These are phyloP conservation scores for Pseudogymnoascus sp. DNA, from an alignment of 2,329 filamentous ascomycete species.

Conservation along the genomic window DNA sequence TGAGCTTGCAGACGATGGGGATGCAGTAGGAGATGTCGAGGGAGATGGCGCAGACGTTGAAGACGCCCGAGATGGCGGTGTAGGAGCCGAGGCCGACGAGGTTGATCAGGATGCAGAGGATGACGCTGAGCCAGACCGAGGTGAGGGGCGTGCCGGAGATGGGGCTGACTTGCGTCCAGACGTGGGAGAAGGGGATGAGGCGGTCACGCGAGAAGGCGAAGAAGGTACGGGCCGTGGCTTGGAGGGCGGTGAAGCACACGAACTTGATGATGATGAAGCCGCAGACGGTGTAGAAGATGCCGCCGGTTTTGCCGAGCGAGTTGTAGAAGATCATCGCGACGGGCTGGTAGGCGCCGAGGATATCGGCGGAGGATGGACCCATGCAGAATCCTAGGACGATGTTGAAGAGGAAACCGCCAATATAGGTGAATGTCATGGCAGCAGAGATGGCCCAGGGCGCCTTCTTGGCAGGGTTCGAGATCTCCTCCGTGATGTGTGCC, in stretches of 20 bases:
- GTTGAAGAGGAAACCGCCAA: constrained; percentile 48
- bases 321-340: constrained; percentile 52
- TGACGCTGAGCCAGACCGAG: constrained; percentile 47
- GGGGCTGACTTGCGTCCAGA: constrained; percentile 43
- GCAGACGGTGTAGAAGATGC: constrained; percentile 47
- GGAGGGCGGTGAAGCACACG: constrained; percentile 49
- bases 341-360: constrained; percentile 41
- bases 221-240: constrained; percentile 44
- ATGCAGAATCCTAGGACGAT: constrained; percentile 51
- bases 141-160: constrained; percentile 43
- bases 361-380: constrained; percentile 32
- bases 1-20: constrained; percentile 45
- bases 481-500: constrained; percentile 45
- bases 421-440: constrained; percentile 48
- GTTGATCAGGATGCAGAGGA: constrained; percentile 49
- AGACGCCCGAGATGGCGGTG: constrained; percentile 43
- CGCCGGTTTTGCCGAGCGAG: constrained; percentile 43
- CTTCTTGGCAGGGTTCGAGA: constrained; percentile 41
- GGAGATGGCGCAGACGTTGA: constrained; percentile 47
- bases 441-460: constrained; percentile 48
- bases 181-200: constrained; percentile 37
- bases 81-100: constrained; percentile 50
- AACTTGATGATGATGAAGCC: constrained; percentile 52
- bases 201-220: constrained; percentile 48
- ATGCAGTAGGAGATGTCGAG: constrained; percentile 50